Conservation (phyloP, 2,329 filamentous ascomycete species). For the Beauveria medogensis region DNA sequence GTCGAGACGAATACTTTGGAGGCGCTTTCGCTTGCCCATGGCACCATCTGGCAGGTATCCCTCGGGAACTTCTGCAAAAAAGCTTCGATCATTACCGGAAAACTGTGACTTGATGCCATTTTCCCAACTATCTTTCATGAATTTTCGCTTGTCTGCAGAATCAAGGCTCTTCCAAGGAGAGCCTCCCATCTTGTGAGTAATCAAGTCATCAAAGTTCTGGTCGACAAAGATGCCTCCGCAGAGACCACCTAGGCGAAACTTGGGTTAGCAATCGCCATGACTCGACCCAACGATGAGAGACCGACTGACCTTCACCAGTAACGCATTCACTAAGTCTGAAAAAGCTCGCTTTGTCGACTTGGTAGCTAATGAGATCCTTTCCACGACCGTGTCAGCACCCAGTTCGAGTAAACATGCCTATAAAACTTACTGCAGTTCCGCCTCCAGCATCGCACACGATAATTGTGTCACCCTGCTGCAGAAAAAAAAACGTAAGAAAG, state of each 20-base stretch:
- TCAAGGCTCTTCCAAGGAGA: conserved; percentile 4
- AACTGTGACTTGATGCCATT: conserved; percentile 19
- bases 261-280: neutral
- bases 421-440: conserved; percentile 25
- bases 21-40: neutral
- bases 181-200: conserved; percentile 17
- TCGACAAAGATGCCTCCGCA: conserved; percentile 35
- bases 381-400: neutral
- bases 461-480: conserved; percentile 18
- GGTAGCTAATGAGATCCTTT: conserved; percentile 35
- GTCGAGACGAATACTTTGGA: neutral
- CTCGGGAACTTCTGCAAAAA: conserved; percentile 16
- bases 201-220: conserved; percentile 23
- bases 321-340: conserved; percentile 29
- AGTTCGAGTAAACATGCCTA: neutral
- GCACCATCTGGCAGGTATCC: neutral
- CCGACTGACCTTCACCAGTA: conserved; percentile 29
- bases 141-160: neutral
- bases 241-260: conserved; percentile 23
- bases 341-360: conserved; percentile 15
- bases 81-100: conserved; percentile 11
- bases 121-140: conserved; percentile 20
- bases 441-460: conserved; percentile 31
- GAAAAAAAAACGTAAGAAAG: neutral
- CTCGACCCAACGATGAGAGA: neutral